phyloP scores from a whole-genome alignment of 2,329 filamentous ascomycete species.

The Neoarthrinium moseri region DNA sequence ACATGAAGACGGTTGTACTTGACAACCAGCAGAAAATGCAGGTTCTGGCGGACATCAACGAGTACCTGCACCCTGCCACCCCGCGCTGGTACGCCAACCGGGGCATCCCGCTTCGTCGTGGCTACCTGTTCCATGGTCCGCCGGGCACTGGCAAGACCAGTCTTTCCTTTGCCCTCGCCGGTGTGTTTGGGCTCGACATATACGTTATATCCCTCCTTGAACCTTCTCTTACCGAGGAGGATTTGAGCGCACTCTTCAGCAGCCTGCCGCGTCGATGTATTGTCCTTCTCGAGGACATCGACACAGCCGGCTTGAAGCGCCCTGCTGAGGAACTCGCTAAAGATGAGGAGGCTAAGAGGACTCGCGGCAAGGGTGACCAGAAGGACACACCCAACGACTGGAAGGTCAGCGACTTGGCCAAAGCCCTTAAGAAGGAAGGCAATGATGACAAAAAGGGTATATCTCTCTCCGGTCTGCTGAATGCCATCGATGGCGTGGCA shows the following conservation, averaged over 20 bases:
- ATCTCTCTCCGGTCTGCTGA: constrained; percentile 75
- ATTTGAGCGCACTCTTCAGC: constrained; percentile 58
- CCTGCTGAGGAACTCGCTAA: constrained; percentile 27
- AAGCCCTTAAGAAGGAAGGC: constrained; percentile 39
- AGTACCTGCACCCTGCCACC: constrained; percentile 71
- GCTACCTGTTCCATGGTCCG: constrained; percentile 76
- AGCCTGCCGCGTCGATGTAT: constrained; percentile 62
- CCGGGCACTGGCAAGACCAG: constrained; percentile 74
- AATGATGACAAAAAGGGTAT: constrained; percentile 51
- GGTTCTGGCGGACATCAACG: constrained; percentile 71
- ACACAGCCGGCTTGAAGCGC: constrained; percentile 59
- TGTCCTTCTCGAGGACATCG: constrained; percentile 68
- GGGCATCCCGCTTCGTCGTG: constrained; percentile 73
- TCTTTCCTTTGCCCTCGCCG: constrained; percentile 64
- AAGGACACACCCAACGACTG: constrained; percentile 24
- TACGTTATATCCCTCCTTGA: constrained; percentile 63
- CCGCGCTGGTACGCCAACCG: constrained; percentile 72
- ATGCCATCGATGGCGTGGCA: constrained; percentile 80
- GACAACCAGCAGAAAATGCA: constrained; percentile 64
- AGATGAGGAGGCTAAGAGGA: constrained; percentile 17
- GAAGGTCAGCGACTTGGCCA: constrained; percentile 40
- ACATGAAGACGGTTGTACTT: constrained; percentile 74
- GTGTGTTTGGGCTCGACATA: constrained; percentile 65
- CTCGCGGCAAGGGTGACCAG: constrained; percentile 7
- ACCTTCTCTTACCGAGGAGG: constrained; percentile 60